These are phyloP conservation scores for Eutrema japonicum DNA, from an alignment of 345 rosid genomes.

Conservation along the genomic window DNA sequence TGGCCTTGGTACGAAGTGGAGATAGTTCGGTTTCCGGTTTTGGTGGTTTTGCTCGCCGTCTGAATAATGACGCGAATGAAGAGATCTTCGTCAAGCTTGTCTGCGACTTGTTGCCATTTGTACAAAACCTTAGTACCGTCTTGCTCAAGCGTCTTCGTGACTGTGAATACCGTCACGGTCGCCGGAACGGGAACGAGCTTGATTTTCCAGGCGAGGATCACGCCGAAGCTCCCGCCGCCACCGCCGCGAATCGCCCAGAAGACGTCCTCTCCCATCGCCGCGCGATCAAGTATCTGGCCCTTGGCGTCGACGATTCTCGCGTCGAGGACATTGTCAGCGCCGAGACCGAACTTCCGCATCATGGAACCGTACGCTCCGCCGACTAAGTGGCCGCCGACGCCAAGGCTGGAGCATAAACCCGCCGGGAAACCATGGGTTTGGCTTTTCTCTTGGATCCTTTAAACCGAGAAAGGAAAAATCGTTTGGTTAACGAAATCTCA, in stretches of 20 bases:
- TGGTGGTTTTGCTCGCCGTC: conserved; percentile 35
- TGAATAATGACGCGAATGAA: conserved; percentile 57
- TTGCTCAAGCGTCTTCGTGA: conserved; percentile 53
- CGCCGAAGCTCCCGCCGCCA: conserved; percentile 76
- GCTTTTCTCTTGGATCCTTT: conserved; percentile 68
- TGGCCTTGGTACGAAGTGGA: conserved; percentile 49
- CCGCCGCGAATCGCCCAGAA: conserved; percentile 86
- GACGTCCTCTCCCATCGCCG: conserved; percentile 72
- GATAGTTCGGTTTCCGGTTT: conserved; percentile 40
- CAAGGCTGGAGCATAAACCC: conserved; percentile 70
- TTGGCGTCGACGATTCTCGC: conserved; percentile 62
- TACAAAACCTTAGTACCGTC: conserved; percentile 55
- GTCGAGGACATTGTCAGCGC: conserved; percentile 75
- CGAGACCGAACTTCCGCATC: conserved; percentile 83
- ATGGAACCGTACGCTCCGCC: conserved; percentile 76
- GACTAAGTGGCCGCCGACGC: conserved; percentile 67
- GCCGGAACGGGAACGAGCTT: conserved; percentile 66
- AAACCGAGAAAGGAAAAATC: not conserved
- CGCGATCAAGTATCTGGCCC: conserved; percentile 62
- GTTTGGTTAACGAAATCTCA: not conserved
- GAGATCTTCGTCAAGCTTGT: conserved; percentile 60
- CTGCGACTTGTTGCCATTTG: conserved; percentile 62
- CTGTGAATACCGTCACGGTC: conserved; percentile 62
- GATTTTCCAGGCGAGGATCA: conserved; percentile 69
- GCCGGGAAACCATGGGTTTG: conserved; percentile 68